Base-by-base conservation (phyloP, 208 protist species). In the Acanthamoeba sp. region DNA sequence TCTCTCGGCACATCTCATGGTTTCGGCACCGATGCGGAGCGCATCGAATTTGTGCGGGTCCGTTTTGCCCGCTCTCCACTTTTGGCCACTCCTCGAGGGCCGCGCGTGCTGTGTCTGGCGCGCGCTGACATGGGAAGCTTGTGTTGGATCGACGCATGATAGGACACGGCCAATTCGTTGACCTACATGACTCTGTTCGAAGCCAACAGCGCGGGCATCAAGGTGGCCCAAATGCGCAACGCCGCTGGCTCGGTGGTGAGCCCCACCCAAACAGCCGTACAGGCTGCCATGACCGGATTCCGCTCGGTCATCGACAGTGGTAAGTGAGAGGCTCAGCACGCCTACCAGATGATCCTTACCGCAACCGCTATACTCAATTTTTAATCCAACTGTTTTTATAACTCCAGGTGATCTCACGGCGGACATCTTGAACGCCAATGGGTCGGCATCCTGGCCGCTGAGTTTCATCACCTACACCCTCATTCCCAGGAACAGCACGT, bases 181-280 rank as follows among this genome's bases (percentile, higher is more conserved):
- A 88, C 80, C 12, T 88, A 88, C 42, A 88, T 88, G 80, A 88
- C 45, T 32, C 42, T 62, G n/a, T 66, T 66, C 45, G 80, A 88
- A 16, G 80, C 80, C 40, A 52, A 66, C 4, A 42, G 36, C 1
- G 52, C 50, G 0, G 34, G 52, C n/a, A 20, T 88, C n/a, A 1
- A 1, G 5, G 18, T 42, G 16, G 12, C 52, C 16, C 80, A 14
- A 27, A 88, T 88, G 80, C 45, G 18, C 42, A 88, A 88, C 80
- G 50, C 45, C n/a, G 80, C 80, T 0, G 42, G 20, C 6, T n/a
- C 27, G 0, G 32, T 64, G 6, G 80, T 88, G 32, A 59, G 32
- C 29, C 80, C 80, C 2, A 88, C 80, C 4, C 80, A 55, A n/a
- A 27, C 45, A 20, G 45, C 80, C 16, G 80, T 88, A 6, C 80